Evolutionary conservation across 164 flowering plant genomes (phyloP).

Genomic region (Liriodendron chinense): DNA sequence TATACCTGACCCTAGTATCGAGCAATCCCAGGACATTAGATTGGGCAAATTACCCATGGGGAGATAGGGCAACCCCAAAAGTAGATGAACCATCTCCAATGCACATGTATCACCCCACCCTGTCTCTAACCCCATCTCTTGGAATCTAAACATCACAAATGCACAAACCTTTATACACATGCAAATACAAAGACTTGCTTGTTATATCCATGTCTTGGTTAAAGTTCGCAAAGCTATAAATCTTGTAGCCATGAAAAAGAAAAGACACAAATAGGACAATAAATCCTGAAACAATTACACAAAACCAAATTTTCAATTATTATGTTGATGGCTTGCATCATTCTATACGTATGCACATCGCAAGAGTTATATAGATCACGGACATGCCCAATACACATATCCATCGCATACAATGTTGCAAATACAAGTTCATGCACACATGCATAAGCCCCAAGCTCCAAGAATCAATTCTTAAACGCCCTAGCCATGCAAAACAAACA

Average conservation of each 20-base stretch:
- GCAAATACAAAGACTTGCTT: background rate
- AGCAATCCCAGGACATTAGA: constrained; percentile 91
- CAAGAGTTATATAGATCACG: background rate
- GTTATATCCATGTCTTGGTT: background rate
- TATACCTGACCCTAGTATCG: constrained; percentile 98
- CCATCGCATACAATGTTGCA: background rate
- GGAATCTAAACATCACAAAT: too few species aligned
- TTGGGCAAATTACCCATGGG: constrained; percentile 96
- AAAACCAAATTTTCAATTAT: background rate
- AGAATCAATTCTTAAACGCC: background rate
- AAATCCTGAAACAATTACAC: background rate
- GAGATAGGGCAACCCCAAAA: too few species aligned
- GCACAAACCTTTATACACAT: background rate
- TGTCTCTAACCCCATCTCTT: too few species aligned
- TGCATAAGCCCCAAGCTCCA: background rate
- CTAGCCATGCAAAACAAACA: background rate
- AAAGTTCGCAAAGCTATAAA: background rate
- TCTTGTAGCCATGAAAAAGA: background rate
- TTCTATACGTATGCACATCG: background rate
- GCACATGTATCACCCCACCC: too few species aligned
- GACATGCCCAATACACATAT: too few species aligned
- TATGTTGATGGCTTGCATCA: background rate
- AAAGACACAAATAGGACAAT: background rate
- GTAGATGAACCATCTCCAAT: too few species aligned
- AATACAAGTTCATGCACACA: background rate